Percentiles rank a stretch among this genome's conserved stretches.
Evolutionary conservation across 345 rosid species (phyloP).

Genomic region (Salix suchowensis): DNA sequence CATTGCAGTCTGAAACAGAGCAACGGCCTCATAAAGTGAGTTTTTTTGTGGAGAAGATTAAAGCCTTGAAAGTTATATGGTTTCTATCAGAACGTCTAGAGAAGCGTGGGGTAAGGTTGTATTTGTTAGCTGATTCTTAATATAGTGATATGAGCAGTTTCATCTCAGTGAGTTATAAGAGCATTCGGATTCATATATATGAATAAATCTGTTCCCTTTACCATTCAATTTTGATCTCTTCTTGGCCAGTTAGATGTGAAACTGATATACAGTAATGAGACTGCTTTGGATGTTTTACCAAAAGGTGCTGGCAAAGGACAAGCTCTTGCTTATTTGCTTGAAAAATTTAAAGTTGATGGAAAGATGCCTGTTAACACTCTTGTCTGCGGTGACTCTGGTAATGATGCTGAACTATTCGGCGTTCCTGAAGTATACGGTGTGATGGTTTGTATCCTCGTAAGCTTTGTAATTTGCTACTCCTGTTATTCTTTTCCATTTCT

Average conservation of each 20-base stretch:
- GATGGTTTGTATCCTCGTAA: slow-evolving; percentile 55
- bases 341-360: slow-evolving; percentile 64
- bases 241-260: slow-evolving; percentile 73
- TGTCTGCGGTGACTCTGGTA: slow-evolving; percentile 96
- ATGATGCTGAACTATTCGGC: slow-evolving; percentile 87
- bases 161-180: background rate
- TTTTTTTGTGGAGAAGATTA: slow-evolving; percentile 76
- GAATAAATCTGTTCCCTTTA: background rate
- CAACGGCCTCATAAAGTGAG: slow-evolving; percentile 85
- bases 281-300: slow-evolving; percentile 80
- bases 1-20: slow-evolving; percentile 71
- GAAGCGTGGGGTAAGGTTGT: slow-evolving; percentile 58
- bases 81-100: slow-evolving; percentile 43
- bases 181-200: background rate
- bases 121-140: no score
- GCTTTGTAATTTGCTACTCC: background rate
- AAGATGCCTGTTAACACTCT: slow-evolving; percentile 66
- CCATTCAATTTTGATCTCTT: background rate
- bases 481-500: background rate
- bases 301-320: slow-evolving; percentile 98
- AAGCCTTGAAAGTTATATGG: slow-evolving; percentile 63
- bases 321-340: slow-evolving; percentile 75
- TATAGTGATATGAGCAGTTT: background rate
- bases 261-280: slow-evolving; percentile 84
- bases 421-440: slow-evolving; percentile 84